phyloP scores from a whole-genome alignment of 139 green algal genomes.

The Micractinium sp. region DNA sequence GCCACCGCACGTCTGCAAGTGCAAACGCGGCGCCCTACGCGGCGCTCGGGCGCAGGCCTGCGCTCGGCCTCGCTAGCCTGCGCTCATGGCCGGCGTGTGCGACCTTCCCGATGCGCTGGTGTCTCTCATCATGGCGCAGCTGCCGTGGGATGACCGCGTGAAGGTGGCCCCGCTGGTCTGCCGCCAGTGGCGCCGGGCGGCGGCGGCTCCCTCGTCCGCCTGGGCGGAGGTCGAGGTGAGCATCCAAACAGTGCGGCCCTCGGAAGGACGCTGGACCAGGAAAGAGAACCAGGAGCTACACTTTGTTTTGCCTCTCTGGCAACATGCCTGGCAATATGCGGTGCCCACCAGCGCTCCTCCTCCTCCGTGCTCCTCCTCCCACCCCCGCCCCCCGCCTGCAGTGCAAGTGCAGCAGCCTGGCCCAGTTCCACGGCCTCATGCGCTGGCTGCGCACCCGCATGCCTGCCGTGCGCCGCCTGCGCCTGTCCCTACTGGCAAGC shows the following conservation, averaged over 20 bases:
- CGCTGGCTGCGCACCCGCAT: conserved; percentile 10
- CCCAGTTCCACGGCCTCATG: not conserved
- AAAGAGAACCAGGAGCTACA: too few species aligned
- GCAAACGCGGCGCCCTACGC: too few species aligned
- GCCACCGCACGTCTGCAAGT: too few species aligned
- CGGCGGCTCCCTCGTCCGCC: not conserved
- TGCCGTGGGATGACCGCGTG: not conserved
- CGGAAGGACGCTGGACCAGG: not conserved
- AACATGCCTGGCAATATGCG: not conserved
- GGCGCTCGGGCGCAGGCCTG: too few species aligned
- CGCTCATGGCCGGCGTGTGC: too few species aligned
- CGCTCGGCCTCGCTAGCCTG: too few species aligned
- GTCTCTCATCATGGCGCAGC: not conserved
- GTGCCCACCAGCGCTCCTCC: not conserved
- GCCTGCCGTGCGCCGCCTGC: not conserved
- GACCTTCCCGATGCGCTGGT: not conserved
- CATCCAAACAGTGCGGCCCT: not conserved
- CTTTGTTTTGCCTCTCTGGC: not conserved
- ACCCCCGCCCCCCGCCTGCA: not conserved
- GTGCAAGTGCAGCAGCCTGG: not conserved
- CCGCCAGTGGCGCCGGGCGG: not conserved
- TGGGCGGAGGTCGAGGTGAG: conserved; percentile 4
- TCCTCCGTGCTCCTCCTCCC: not conserved
- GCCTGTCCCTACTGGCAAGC: not conserved
- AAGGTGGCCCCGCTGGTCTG: not conserved